phyloP scores from a whole-genome alignment of 306 rosid species.

The Senna tora region DNA sequence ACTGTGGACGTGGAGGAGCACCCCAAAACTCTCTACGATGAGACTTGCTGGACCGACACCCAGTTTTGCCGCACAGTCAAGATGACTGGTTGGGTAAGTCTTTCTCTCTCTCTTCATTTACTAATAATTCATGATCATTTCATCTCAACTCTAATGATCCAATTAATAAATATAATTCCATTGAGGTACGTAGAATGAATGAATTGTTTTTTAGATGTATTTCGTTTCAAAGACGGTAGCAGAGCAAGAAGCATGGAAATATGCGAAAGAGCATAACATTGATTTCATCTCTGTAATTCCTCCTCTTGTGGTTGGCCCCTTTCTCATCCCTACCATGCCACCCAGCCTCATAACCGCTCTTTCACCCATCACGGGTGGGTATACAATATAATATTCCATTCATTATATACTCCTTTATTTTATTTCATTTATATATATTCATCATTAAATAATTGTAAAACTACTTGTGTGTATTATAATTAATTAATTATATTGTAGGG shows the following conservation, averaged over 20 bases:
- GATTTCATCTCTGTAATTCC: slow-evolving; percentile 67
- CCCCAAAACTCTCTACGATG: slow-evolving; percentile 42
- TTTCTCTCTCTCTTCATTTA: too few species aligned
- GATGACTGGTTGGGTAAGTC: slow-evolving; percentile 81
- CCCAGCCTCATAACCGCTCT: slow-evolving; percentile 73
- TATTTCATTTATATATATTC: too few species aligned
- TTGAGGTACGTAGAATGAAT: too few species aligned
- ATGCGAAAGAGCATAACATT: slow-evolving; percentile 57
- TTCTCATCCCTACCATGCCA: slow-evolving; percentile 63
- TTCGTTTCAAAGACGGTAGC: slow-evolving; percentile 80
- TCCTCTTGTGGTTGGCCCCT: slow-evolving; percentile 72
- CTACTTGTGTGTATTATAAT: too few species aligned
- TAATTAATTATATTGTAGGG: slow-evolving; percentile 48
- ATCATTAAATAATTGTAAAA: too few species aligned
- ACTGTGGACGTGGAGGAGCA: slow-evolving; percentile 52
- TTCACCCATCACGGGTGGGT: slow-evolving; percentile 63
- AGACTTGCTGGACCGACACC: slow-evolving; percentile 70
- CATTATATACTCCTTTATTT: too few species aligned
- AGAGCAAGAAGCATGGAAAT: slow-evolving; percentile 82
- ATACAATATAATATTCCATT: too few species aligned
- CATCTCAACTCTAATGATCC: too few species aligned
- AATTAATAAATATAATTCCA: too few species aligned
- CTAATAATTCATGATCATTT: too few species aligned
- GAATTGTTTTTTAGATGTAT: slow-evolving; percentile 55
- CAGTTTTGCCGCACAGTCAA: slow-evolving; percentile 53